Evolutionary conservation across 2,329 filamentous ascomycete genomes (phyloP), one percentile per base, ranked within the genome.

Genomic region (Alternaria sp.): DNA sequence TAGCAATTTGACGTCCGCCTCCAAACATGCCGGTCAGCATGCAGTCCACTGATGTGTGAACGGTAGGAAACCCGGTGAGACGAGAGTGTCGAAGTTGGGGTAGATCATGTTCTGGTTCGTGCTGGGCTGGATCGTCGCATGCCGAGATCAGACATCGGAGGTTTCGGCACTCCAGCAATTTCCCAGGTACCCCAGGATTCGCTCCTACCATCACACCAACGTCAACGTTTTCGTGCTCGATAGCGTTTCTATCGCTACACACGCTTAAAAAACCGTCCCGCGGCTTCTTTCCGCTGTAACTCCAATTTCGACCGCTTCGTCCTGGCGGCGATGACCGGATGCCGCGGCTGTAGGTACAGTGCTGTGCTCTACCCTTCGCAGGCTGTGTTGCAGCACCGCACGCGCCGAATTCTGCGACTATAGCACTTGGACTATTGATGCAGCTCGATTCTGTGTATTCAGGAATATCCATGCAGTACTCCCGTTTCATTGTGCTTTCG

Each of bases 401-500:
- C 47, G 43, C 56, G 44, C 40, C 45, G 23, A 25, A 21, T 10
- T 50, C 57, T 59, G 51, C 60, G 47, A 54, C 44, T 49, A 40
- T 45, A 25, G 26, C 57, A 62, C 56, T 58, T 57, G 56, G 54
- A 60, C 45, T 62, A 47, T 69, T 50, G 60, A 68, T 58, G 59
- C 61, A 54, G 60, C 54, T 57, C 50, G 49, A 52, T 52, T 56
- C 59, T 57, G 21, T 56, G 49, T 49, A 55, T 25, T 60, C 57
- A 51, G 56, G 61, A 54, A 62, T 43, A 66, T 57, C 66, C 67
- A 66, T 70, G 66, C 57, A 57, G 30, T 54, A 55, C 25, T 36
- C 54, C 60, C 54, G 70, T 75, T 75, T 74, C 71, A 73, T 63
- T 67, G 61, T 60, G 65, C 57, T 62, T 47, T 59, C 58, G 52